phyloP scores from a whole-genome alignment of 1,139 yeast species.

The Meyerozyma smithsonii region DNA sequence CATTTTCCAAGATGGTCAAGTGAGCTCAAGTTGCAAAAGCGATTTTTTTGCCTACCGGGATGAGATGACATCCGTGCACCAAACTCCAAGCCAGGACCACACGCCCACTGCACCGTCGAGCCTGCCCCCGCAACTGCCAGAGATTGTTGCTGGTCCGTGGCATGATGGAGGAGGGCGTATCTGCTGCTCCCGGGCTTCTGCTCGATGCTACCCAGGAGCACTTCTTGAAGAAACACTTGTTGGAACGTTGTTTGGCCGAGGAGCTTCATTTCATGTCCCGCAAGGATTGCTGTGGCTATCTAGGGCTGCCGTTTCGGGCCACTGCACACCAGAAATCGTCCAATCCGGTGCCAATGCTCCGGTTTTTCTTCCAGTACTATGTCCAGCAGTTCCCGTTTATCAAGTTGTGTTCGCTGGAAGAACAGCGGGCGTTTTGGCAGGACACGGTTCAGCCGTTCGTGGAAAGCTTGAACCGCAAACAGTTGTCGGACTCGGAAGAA shows the following conservation, averaged over 20 bases:
- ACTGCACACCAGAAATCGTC: constrained; percentile 10
- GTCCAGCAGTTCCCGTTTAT: constrained; percentile 73
- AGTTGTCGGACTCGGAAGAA: constrained; percentile 61
- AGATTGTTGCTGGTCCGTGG: too few species aligned
- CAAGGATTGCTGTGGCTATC: constrained; percentile 52
- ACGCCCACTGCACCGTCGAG: background rate
- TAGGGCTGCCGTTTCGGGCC: constrained; percentile 67
- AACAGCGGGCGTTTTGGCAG: constrained; percentile 67
- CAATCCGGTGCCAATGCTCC: constrained; percentile 56
- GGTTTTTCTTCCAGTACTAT: constrained; percentile 60
- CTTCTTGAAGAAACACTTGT: constrained; percentile 73
- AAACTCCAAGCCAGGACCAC: too few species aligned
- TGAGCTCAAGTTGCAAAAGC: background rate
- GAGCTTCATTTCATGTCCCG: constrained; percentile 61
- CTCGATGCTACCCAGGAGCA: constrained; percentile 66
- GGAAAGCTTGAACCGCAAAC: constrained; percentile 68
- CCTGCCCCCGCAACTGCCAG: too few species aligned
- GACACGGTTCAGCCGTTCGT: constrained; percentile 73
- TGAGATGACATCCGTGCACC: constrained; percentile 2
- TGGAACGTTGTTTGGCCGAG: constrained; percentile 53
- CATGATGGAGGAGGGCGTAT: background rate
- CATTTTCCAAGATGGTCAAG: constrained; percentile 42
- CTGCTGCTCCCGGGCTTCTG: background rate
- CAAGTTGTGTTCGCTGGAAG: constrained; percentile 38
- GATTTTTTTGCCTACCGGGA: background rate